Conservation (phyloP, 345 rosid species). For the Carallia brachiata region DNA sequence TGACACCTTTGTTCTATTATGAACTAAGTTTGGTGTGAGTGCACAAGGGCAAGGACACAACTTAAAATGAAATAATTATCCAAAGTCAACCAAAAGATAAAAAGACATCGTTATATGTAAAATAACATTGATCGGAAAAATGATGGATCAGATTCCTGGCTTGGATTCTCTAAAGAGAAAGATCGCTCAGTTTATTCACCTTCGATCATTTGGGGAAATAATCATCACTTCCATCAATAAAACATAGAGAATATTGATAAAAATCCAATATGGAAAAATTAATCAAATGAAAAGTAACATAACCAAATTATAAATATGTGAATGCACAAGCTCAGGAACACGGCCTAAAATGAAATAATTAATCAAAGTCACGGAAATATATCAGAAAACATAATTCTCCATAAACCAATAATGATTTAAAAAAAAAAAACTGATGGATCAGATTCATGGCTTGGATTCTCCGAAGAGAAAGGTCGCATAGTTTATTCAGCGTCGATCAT, state of each 20-base stretch:
- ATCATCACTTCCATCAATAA: background rate
- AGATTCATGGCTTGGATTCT: slow-evolving; percentile 4
- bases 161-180: slow-evolving; percentile 1
- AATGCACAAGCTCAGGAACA: background rate
- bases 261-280: too few relatives aligned
- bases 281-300: too few relatives aligned
- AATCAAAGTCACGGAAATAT: background rate
- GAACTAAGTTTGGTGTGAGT: too few relatives aligned
- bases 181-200: background rate
- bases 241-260: too few relatives aligned
- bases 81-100: background rate
- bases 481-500: slow-evolving; percentile 7
- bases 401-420: background rate
- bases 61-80: background rate
- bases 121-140: background rate
- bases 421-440: background rate
- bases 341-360: background rate
- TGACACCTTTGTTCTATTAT: too few relatives aligned
- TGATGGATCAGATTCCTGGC: slow-evolving; percentile 5
- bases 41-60: background rate
- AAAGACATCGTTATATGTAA: background rate
- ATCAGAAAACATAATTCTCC: background rate
- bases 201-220: slow-evolving; percentile 8
- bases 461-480: slow-evolving; percentile 1
- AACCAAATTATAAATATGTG: too few relatives aligned